Conservation (phyloP, 2,329 filamentous ascomycete species). For the Cladorrhinum sp. region DNA sequence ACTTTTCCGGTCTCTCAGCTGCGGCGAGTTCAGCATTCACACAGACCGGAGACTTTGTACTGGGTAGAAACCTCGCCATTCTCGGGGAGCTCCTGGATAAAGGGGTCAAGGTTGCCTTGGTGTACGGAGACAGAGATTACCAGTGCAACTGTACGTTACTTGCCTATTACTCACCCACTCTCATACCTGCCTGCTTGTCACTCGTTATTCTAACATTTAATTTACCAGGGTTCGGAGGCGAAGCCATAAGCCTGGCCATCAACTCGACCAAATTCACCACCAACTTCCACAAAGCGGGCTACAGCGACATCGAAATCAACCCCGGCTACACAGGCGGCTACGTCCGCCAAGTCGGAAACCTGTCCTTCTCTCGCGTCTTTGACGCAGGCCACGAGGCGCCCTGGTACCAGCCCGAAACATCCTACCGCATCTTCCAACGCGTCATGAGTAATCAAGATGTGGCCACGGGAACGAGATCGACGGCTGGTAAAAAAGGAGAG, state of each 20-base stretch:
- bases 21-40: conserved; percentile 42
- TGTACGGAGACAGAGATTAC: conserved; percentile 58
- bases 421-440: conserved; percentile 47
- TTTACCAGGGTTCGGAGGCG: conserved; percentile 45
- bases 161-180: not conserved
- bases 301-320: conserved; percentile 61
- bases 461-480: conserved; percentile 41
- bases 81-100: conserved; percentile 50
- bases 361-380: conserved; percentile 56
- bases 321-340: conserved; percentile 57
- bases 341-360: conserved; percentile 64
- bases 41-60: conserved; percentile 31
- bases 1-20: conserved; percentile 48
- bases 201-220: conserved; percentile 23
- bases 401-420: conserved; percentile 46
- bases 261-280: conserved; percentile 55
- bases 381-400: conserved; percentile 54
- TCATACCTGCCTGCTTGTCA: not conserved
- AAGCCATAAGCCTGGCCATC: conserved; percentile 51
- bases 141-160: conserved; percentile 40
- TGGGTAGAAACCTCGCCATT: conserved; percentile 37
- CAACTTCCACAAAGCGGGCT: conserved; percentile 59
- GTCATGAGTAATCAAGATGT: conserved; percentile 45
- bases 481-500: not conserved
- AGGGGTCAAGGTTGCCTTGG: conserved; percentile 52